Percentiles rank a stretch among this genome's conserved stretches.
These are phyloP conservation scores for Citrus australasica DNA, from an alignment of 345 rosid genomes.

Conservation along the genomic window DNA sequence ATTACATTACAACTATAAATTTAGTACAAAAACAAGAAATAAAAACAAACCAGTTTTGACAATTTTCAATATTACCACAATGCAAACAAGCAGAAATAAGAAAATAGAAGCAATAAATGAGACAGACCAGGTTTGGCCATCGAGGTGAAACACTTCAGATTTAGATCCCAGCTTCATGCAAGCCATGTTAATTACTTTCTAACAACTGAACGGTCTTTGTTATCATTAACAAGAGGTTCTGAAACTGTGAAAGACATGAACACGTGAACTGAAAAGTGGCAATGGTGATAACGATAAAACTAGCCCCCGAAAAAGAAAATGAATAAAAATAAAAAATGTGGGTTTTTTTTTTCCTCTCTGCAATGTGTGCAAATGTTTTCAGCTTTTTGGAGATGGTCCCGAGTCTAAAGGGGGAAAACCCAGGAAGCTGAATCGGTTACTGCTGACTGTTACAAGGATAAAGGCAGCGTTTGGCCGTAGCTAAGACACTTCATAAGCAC, in stretches of 20 bases:
- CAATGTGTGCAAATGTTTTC: constrained; percentile 1
- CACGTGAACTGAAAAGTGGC: not conserved
- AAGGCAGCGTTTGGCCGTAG: constrained; percentile 11
- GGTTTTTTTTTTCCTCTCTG: too few relatives aligned
- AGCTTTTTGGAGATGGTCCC: constrained; percentile 30
- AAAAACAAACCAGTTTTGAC: not conserved
- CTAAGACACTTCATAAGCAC: not conserved
- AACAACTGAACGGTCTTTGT: constrained; percentile 5
- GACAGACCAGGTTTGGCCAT: constrained; percentile 63
- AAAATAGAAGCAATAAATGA: constrained; percentile 1
- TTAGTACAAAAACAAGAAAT: not conserved
- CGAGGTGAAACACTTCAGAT: constrained; percentile 71
- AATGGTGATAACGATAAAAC: constrained; percentile 12
- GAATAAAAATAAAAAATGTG: not conserved
- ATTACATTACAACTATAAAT: not conserved
- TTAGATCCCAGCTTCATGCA: constrained; percentile 91
- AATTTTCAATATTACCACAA: not conserved
- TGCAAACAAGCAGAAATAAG: not conserved
- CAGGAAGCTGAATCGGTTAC: constrained; percentile 38
- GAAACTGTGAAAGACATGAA: not conserved
- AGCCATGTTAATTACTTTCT: constrained; percentile 44
- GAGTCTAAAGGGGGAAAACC: constrained; percentile 63
- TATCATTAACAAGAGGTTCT: constrained; percentile 10
- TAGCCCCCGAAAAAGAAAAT: not conserved
- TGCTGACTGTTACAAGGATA: constrained; percentile 38